Conservation (phyloP, 2,329 filamentous ascomycete genomes). For the Botrytis porri region DNA sequence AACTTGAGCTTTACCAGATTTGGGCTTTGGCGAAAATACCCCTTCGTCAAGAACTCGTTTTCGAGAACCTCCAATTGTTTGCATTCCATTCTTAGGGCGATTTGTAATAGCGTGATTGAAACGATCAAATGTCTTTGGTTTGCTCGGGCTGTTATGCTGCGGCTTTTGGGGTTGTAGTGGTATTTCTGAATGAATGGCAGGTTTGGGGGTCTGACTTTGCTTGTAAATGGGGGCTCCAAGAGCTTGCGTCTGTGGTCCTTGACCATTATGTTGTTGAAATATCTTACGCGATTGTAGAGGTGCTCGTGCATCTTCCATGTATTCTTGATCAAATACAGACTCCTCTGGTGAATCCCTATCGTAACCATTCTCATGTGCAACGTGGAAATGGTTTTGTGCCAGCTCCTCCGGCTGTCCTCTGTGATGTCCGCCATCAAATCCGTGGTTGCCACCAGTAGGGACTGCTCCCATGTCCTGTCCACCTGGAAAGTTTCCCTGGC, state of each 20-base stretch:
- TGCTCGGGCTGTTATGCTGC: background rate
- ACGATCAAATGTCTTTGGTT: slow-evolving; percentile 4
- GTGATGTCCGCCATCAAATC: background rate
- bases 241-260: slow-evolving; percentile 1
- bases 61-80: background rate
- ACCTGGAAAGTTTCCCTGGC: background rate
- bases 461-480: background rate
- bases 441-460: background rate
- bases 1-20: background rate
- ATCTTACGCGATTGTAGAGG: background rate
- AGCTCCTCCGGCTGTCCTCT: background rate
- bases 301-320: background rate
- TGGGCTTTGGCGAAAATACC: slow-evolving; percentile 3
- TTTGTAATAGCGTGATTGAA: slow-evolving; percentile 6
- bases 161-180: background rate
- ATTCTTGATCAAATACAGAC: background rate
- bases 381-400: background rate
- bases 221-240: background rate
- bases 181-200: background rate
- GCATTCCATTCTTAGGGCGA: background rate
- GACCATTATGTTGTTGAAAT: background rate
- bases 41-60: slow-evolving; percentile 11
- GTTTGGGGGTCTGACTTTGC: slow-evolving; percentile 9
- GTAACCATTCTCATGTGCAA: background rate
- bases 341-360: background rate